Evolutionary conservation across 331 rosid genomes (phyloP).

Genomic region (Pyrus hybrid): DNA sequence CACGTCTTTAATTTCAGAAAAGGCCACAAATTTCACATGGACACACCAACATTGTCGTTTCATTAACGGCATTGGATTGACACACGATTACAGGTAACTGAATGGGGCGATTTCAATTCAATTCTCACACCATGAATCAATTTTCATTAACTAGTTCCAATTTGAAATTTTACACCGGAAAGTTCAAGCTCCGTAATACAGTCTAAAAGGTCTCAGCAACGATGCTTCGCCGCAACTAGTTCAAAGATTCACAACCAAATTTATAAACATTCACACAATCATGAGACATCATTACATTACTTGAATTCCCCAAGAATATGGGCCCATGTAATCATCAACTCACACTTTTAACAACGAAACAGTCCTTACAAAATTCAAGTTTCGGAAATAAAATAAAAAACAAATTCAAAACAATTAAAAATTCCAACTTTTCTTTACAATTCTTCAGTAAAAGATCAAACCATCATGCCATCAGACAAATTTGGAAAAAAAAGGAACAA

Average conservation of each 20-base stretch:
- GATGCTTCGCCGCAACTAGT: neutral
- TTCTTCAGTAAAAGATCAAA: neutral
- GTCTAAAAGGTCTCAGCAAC: neutral
- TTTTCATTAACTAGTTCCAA: neutral
- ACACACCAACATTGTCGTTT: neutral
- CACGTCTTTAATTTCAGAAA: neutral
- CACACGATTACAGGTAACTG: neutral
- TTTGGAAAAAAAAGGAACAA: neutral
- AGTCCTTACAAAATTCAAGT: neutral
- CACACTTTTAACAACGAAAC: conserved; percentile 6
- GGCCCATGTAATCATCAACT: conserved; percentile 3
- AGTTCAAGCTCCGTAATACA: neutral
- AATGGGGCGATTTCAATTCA: neutral
- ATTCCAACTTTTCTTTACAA: neutral
- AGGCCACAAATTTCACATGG: neutral
- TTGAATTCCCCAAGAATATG: conserved; percentile 13
- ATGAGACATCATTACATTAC: conserved; percentile 1
- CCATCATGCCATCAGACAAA: neutral
- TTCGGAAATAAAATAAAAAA: neutral
- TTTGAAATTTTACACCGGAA: neutral
- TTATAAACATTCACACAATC: neutral
- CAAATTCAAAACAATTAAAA: neutral
- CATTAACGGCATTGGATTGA: neutral
- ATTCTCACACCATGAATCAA: neutral
- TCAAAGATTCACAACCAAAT: neutral